Conservation (phyloP, 2,329 filamentous ascomycete genomes). For the Penicillium sp. region DNA sequence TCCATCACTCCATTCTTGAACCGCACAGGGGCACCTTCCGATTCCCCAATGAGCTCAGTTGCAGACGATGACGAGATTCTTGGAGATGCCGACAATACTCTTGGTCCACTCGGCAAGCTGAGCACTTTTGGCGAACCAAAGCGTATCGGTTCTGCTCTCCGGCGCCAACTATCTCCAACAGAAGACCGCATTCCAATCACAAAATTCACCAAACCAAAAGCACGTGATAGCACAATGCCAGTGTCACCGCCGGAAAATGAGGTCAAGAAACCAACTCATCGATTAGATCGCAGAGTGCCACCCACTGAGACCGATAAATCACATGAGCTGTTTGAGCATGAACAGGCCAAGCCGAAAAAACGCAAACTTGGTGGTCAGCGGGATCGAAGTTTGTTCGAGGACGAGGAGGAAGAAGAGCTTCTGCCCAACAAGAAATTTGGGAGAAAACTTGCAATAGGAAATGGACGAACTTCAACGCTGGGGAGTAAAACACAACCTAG, state of each 20-base stretch:
- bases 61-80: constrained; percentile 26
- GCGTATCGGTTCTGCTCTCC: constrained; percentile 2
- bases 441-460: constrained; percentile 26
- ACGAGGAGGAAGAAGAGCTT: constrained; percentile 47
- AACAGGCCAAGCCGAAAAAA: constrained; percentile 60
- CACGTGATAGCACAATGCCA: background rate
- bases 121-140: background rate
- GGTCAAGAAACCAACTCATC: constrained; percentile 3
- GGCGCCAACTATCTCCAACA: background rate
- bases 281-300: constrained; percentile 3
- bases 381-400: constrained; percentile 67
- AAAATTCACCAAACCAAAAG: constrained; percentile 9
- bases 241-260: background rate
- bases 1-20: constrained; percentile 94
- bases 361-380: constrained; percentile 64
- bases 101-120: background rate
- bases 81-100: constrained; percentile 1
- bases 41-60: constrained; percentile 28
- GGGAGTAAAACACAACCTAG: constrained; percentile 14
- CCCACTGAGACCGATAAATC: constrained; percentile 18
- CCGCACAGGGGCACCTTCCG: constrained; percentile 59
- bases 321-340: constrained; percentile 23
- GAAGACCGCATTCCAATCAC: constrained; percentile 2
- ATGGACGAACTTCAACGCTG: constrained; percentile 18
- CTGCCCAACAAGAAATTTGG: constrained; percentile 22